Evolutionary conservation across 345 rosid species (phyloP), one percentile per base, ranked within the genome.

Genomic region (Excoecaria cochinchinensis): DNA sequence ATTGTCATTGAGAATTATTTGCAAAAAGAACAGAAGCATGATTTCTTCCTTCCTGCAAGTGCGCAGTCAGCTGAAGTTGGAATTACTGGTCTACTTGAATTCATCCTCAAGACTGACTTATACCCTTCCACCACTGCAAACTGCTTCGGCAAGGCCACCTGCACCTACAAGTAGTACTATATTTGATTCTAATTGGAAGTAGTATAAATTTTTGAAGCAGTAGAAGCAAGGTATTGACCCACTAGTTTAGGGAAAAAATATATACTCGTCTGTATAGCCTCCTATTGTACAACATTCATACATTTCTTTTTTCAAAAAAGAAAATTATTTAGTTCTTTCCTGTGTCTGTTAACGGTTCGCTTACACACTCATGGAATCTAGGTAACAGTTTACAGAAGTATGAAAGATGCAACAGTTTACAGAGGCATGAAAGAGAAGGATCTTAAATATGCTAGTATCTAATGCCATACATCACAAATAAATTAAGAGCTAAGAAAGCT

Each of bases 11-110:
- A 44, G 90, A 86, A 62, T 75, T 88, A 81, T 86, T 84, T 13
- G 87, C n/a, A n/a, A n/a, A 93, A 95, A 80, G 98, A 93, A 85
- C 99, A 95, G 89, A 95, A 89, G 75, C 99, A 95, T 42, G 99
- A 95, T 80, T 91, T 95, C 48, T 93, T 95, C 88, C 93, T 95
- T 56, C 99, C 99, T 53, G 90, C 98, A 59, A 95, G 86, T 72
- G 97, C 93, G 5, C 97, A 95, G 74, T 93, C 98, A 38, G 93
- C 98, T 0, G 90, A 91, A 46, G 99, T 97, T 1, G 99, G 99
- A 74, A 93, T 95, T 76, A 97, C 99, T 39, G 99, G 99, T 78
- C 86, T 95, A 53, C 93, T 95, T 3, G 99, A 87, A 74, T 87
- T 89, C 99, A 4, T 87, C 98, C 21, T 89, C 90, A 55, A 87